A percentile compares a stretch with the other conserved stretches of the same genome.
phyloP scores from a whole-genome alignment of 2,329 filamentous ascomycete genomes.

The Xenosphaeropsis pyriputrescens region DNA sequence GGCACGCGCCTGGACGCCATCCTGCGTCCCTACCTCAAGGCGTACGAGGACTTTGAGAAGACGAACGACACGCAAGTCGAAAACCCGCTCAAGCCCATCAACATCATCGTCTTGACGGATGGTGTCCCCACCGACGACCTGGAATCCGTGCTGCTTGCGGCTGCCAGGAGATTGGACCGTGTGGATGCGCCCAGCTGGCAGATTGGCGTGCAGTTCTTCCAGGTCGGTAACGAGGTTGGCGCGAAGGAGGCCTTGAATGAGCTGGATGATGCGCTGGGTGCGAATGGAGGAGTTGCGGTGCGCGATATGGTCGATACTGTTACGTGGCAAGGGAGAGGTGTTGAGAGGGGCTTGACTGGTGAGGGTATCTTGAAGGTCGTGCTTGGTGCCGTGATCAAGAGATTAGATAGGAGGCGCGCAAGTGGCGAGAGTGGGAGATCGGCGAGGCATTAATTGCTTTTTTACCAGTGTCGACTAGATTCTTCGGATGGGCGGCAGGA shows the following conservation, averaged over 20 bases:
- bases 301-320: constrained; percentile 90
- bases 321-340: constrained; percentile 40
- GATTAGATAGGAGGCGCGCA: constrained; percentile 36
- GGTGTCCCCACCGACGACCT: constrained; percentile 70
- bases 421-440: constrained; percentile 7
- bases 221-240: constrained; percentile 60
- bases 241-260: constrained; percentile 52
- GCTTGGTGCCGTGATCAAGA: constrained; percentile 59
- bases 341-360: constrained; percentile 36
- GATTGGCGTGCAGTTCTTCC: constrained; percentile 90
- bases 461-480: too few species aligned
- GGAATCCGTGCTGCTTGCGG: constrained; percentile 49
- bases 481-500: too few species aligned
- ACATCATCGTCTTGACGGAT: constrained; percentile 89
- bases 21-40: constrained; percentile 53
- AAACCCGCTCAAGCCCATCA: constrained; percentile 48
- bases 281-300: constrained; percentile 33
- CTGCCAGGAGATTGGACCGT: constrained; percentile 56
- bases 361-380: constrained; percentile 71
- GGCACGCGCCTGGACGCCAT: constrained; percentile 58
- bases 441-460: too few species aligned
- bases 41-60: constrained; percentile 26
- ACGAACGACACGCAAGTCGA: constrained; percentile 25
- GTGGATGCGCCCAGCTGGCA: constrained; percentile 64
- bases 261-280: constrained; percentile 59